Evolutionary conservation across 2,329 filamentous ascomycete species (phyloP).

Genomic region (Cylindrodendrum hubeiense): DNA sequence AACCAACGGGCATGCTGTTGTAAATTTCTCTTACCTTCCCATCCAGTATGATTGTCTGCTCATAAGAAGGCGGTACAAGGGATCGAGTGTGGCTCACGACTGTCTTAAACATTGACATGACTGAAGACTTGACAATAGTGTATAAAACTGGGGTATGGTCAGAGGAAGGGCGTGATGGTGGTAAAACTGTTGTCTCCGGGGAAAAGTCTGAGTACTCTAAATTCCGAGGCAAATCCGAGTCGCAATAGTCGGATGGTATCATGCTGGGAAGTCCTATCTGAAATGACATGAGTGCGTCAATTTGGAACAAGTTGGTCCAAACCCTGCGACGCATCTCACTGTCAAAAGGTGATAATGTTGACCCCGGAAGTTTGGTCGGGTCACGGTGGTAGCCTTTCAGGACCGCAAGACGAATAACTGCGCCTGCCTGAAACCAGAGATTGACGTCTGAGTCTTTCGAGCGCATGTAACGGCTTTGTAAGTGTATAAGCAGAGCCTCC

Average conservation of each 20-base stretch:
- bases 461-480: constrained; percentile 49
- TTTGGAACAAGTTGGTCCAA: constrained; percentile 58
- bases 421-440: constrained; percentile 59
- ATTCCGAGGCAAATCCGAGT: constrained; percentile 37
- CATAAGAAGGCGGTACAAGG: constrained; percentile 15
- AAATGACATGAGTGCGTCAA: constrained; percentile 60
- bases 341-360: constrained; percentile 55
- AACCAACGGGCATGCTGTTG: constrained; percentile 34
- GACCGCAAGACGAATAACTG: constrained; percentile 59
- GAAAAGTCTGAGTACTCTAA: constrained; percentile 36
- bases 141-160: constrained; percentile 40
- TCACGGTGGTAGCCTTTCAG: constrained; percentile 63
- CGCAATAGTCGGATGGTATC: constrained; percentile 46
- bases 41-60: constrained; percentile 38
- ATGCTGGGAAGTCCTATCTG: constrained; percentile 63
- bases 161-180: constrained; percentile 29
- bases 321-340: constrained; percentile 61
- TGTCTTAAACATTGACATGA: constrained; percentile 43
- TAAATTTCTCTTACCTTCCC: constrained; percentile 36
- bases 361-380: constrained; percentile 50
- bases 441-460: constrained; percentile 50
- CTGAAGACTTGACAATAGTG: constrained; percentile 43
- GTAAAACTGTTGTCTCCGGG: constrained; percentile 20
- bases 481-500: constrained; percentile 58
- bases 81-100: constrained; percentile 38